These are phyloP conservation scores for Yamadazyma akitaensis DNA, from an alignment of 805 yeast species.

Conservation along the genomic window DNA sequence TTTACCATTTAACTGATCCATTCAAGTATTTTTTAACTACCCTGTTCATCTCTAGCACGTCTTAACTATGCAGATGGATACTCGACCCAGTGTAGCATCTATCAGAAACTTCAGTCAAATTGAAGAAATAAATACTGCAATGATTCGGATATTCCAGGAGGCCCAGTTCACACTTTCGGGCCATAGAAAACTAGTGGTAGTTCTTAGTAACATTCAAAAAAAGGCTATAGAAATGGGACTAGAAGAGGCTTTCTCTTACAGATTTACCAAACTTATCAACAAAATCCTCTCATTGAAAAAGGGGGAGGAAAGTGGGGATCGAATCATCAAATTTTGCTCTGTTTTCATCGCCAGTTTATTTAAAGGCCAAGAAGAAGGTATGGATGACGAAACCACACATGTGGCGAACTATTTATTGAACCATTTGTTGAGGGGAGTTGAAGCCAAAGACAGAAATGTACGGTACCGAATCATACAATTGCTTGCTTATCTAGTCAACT, in stretches of 20 bases:
- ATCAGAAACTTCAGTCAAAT: slow-evolving; percentile 10
- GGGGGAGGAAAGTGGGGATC: slow-evolving; percentile 68
- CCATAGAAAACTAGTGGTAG: slow-evolving; percentile 69
- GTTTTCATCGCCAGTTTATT: slow-evolving; percentile 51
- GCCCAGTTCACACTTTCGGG: slow-evolving; percentile 73
- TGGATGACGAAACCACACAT: slow-evolving; percentile 18
- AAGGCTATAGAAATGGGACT: slow-evolving; percentile 51
- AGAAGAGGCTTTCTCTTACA: slow-evolving; percentile 56
- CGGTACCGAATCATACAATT: slow-evolving; percentile 78
- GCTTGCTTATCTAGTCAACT: slow-evolving; percentile 65
- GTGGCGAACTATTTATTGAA: slow-evolving; percentile 51
- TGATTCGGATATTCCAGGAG: slow-evolving; percentile 73
- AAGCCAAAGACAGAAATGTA: slow-evolving; percentile 71
- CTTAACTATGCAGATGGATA: neutral
- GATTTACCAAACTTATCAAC: slow-evolving; percentile 60
- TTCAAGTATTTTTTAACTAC: neutral
- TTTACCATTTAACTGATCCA: slow-evolving; percentile 1
- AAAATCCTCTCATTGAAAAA: slow-evolving; percentile 66
- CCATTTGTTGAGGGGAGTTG: slow-evolving; percentile 74
- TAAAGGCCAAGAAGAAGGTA: slow-evolving; percentile 14
- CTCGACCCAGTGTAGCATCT: slow-evolving; percentile 4
- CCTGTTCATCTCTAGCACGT: neutral
- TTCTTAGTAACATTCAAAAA: slow-evolving; percentile 55
- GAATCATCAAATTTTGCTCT: slow-evolving; percentile 68
- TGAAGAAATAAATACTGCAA: slow-evolving; percentile 33